Evolutionary conservation across 768 basidiomycete genomes (phyloP).

Genomic region (Holtermanniella nyarrowii): DNA sequence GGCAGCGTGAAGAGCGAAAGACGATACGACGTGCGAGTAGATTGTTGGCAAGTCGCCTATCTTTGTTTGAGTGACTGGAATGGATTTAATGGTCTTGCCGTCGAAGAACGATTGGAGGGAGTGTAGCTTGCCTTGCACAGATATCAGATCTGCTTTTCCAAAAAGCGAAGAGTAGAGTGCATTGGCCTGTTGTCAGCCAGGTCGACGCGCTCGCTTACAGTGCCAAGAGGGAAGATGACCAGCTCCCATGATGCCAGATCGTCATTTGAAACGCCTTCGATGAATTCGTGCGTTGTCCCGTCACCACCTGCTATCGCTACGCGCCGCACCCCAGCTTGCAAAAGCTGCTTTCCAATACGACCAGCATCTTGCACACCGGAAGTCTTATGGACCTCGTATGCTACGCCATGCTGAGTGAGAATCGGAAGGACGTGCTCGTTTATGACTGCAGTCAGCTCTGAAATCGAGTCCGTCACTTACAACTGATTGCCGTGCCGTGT

Average conservation of each 20-base stretch:
- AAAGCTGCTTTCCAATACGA: slow-evolving; percentile 16
- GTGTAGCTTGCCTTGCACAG: too few species aligned
- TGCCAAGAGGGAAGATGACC: slow-evolving; percentile 24
- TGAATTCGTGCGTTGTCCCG: slow-evolving; percentile 81
- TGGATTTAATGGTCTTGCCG: too few species aligned
- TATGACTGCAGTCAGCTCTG: slow-evolving; percentile 44
- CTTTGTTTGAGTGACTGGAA: slow-evolving; percentile 1
- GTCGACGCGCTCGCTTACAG: slow-evolving; percentile 16
- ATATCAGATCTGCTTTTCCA: too few species aligned
- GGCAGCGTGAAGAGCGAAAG: slow-evolving; percentile 72
- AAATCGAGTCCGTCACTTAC: slow-evolving; percentile 11
- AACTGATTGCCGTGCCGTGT: slow-evolving; percentile 48
- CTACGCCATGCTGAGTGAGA: slow-evolving; percentile 44
- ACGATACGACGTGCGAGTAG: slow-evolving; percentile 71
- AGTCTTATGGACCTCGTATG: slow-evolving; percentile 48
- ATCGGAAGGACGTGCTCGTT: slow-evolving; percentile 55
- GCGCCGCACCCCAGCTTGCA: neutral
- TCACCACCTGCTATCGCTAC: slow-evolving; percentile 57
- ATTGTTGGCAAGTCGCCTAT: slow-evolving; percentile 26
- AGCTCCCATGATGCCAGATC: slow-evolving; percentile 18
- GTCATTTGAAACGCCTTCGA: slow-evolving; percentile 48
- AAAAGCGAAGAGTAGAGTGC: slow-evolving; percentile 68
- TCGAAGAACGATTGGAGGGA: slow-evolving; percentile 18
- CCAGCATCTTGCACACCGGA: slow-evolving; percentile 35
- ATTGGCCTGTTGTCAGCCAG: slow-evolving; percentile 59